These are phyloP conservation scores for Meyerozyma smithsonii DNA, from an alignment of 1,139 yeast genomes.

Conservation along the genomic window DNA sequence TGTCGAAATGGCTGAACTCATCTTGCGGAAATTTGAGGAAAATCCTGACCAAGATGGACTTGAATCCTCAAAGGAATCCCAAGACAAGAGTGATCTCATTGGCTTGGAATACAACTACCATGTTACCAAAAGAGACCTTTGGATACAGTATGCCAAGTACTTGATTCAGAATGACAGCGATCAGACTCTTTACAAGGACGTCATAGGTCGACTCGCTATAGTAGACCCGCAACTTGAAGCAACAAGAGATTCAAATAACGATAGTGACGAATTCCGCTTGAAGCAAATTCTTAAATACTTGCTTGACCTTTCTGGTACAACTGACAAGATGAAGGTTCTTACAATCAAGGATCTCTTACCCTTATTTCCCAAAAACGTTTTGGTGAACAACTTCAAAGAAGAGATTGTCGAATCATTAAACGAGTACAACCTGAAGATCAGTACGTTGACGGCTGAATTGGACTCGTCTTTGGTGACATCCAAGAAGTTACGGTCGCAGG, in stretches of 20 bases:
- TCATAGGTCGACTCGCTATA: neutral
- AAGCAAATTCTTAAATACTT: constrained; percentile 34
- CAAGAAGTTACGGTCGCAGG: constrained; percentile 55
- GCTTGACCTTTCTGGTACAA: constrained; percentile 36
- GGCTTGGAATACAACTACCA: constrained; percentile 1
- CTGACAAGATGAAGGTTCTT: constrained; percentile 23
- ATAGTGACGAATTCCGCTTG: constrained; percentile 13
- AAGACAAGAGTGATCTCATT: neutral
- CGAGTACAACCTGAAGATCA: constrained; percentile 61
- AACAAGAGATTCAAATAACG: neutral
- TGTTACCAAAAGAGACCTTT: neutral
- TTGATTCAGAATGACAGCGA: neutral
- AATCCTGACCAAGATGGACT: constrained; percentile 13
- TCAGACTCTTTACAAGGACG: neutral
- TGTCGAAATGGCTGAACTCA: constrained; percentile 50
- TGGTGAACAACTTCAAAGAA: constrained; percentile 77
- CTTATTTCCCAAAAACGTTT: constrained; percentile 75
- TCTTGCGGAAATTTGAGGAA: constrained; percentile 31
- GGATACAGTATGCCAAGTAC: neutral
- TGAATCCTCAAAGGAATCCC: constrained; percentile 2
- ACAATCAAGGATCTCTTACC: constrained; percentile 81
- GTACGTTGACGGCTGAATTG: constrained; percentile 68
- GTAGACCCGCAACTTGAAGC: neutral
- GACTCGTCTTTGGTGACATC: constrained; percentile 66
- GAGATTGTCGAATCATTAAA: constrained; percentile 79